phyloP scores from a whole-genome alignment of 202 grass and related monocot genomes.

The Carex sylvatica region DNA sequence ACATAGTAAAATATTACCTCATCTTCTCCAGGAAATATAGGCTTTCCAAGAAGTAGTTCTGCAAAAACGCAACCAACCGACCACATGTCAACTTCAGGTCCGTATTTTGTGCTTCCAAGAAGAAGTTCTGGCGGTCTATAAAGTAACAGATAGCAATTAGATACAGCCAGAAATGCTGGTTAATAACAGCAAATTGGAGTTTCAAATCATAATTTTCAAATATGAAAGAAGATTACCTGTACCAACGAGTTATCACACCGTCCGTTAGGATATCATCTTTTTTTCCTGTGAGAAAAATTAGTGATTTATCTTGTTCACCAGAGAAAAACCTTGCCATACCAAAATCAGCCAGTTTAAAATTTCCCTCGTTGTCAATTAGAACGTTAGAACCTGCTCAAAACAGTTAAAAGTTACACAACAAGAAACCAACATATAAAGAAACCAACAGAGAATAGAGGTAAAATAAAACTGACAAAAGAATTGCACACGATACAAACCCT shows the following conservation, averaged over 20 bases:
- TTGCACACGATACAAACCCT: conserved; percentile 40
- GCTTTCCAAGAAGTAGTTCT: conserved; percentile 76
- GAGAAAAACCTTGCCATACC: conserved; percentile 80
- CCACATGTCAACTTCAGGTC: conserved; percentile 91
- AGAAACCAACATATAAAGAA: background rate
- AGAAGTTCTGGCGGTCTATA: conserved; percentile 85
- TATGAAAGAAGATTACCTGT: conserved; percentile 45
- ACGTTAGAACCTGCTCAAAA: conserved; percentile 73
- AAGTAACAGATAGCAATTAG: conserved; percentile 30
- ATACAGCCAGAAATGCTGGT: background rate
- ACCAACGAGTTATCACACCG: conserved; percentile 86
- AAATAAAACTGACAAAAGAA: conserved; percentile 14
- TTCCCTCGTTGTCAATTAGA: conserved; percentile 93
- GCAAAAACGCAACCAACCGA: conserved; percentile 91
- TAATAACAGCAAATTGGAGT: background rate
- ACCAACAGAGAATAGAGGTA: background rate
- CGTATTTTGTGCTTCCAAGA: conserved; percentile 84
- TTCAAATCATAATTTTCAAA: background rate
- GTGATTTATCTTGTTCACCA: conserved; percentile 12
- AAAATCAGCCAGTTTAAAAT: conserved; percentile 93
- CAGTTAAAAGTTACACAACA: background rate
- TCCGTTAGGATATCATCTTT: conserved; percentile 69
- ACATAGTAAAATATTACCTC: conserved; percentile 46
- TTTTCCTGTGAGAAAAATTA: too few relatives aligned
- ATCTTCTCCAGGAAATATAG: conserved; percentile 79